phyloP scores from a whole-genome alignment of 805 yeast genomes.

The Tetrapisispora nanseiensis region DNA sequence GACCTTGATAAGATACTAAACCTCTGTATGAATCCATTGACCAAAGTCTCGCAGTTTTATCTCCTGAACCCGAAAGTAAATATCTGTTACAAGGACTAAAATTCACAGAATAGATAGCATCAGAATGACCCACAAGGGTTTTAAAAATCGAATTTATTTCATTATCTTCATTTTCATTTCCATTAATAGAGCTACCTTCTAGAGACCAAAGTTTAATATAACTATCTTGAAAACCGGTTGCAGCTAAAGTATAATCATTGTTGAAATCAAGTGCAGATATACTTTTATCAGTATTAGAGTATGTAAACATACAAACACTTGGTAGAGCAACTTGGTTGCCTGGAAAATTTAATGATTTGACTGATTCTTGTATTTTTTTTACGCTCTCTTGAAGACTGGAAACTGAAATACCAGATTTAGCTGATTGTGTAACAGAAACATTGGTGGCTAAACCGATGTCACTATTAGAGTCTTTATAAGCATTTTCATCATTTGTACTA shows the following conservation, averaged over 20 bases:
- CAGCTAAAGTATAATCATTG: constrained; percentile 74
- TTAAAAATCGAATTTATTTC: constrained; percentile 19
- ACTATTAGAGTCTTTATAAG: not conserved
- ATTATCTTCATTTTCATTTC: constrained; percentile 32
- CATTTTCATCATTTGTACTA: too few relatives aligned
- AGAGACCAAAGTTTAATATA: constrained; percentile 86
- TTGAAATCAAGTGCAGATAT: constrained; percentile 79
- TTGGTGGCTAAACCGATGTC: not conserved
- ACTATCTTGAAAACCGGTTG: constrained; percentile 91
- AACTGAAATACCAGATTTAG: constrained; percentile 42
- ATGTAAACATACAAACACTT: constrained; percentile 94
- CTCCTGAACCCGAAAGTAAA: constrained; percentile 77
- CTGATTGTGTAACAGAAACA: not conserved
- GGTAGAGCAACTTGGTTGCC: constrained; percentile 75
- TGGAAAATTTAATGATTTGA: constrained; percentile 60
- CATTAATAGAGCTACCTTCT: constrained; percentile 77
- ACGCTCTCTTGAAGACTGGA: constrained; percentile 73
- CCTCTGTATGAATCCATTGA: constrained; percentile 82
- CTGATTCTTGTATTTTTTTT: constrained; percentile 67
- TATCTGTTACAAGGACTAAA: constrained; percentile 85
- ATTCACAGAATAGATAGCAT: constrained; percentile 81
- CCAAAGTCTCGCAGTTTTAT: constrained; percentile 87
- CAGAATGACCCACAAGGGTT: constrained; percentile 77
- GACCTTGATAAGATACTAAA: constrained; percentile 87
- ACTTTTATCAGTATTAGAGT: constrained; percentile 87